phyloP scores from a whole-genome alignment of 2,329 filamentous ascomycete species.

The Fusarium marasasianum region DNA sequence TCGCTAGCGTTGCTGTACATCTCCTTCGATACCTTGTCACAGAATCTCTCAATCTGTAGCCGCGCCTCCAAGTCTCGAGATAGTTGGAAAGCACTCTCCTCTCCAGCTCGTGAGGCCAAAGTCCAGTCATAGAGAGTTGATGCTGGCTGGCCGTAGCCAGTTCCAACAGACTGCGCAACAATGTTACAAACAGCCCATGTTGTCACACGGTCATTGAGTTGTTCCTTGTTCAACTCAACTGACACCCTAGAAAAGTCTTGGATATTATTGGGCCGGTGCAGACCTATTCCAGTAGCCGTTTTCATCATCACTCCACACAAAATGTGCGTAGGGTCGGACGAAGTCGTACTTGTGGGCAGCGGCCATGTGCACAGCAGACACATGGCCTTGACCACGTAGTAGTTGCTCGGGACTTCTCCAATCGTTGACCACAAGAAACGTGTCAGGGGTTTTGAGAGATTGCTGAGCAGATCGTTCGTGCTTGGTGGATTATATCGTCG shows the following conservation, averaged over 20 bases:
- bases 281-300: conserved; percentile 82
- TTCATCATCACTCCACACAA: conserved; percentile 88
- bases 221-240: conserved; percentile 79
- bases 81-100: conserved; percentile 67
- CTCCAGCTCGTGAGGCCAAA: conserved; percentile 67
- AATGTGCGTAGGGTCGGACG: conserved; percentile 83
- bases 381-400: conserved; percentile 83
- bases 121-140: conserved; percentile 83
- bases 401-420: conserved; percentile 79
- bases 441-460: conserved; percentile 74
- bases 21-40: conserved; percentile 80
- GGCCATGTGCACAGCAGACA: conserved; percentile 86
- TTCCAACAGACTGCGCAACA: conserved; percentile 83
- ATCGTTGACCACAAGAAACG: conserved; percentile 81
- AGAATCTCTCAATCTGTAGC: conserved; percentile 77
- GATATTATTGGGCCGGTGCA: conserved; percentile 82
- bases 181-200: conserved; percentile 90
- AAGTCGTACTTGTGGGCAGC: conserved; percentile 81
- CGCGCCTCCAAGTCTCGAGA: conserved; percentile 72
- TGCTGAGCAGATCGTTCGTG: conserved; percentile 71
- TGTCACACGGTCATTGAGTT: conserved; percentile 79
- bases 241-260: conserved; percentile 84
- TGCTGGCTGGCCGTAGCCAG: conserved; percentile 83
- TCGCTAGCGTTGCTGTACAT: conserved; percentile 83
- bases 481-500: conserved; percentile 68